Evolutionary conservation across 129 eudicot genomes (phyloP), one percentile per base, ranked within the genome.

Genomic region (Flaveria ramosissima): DNA sequence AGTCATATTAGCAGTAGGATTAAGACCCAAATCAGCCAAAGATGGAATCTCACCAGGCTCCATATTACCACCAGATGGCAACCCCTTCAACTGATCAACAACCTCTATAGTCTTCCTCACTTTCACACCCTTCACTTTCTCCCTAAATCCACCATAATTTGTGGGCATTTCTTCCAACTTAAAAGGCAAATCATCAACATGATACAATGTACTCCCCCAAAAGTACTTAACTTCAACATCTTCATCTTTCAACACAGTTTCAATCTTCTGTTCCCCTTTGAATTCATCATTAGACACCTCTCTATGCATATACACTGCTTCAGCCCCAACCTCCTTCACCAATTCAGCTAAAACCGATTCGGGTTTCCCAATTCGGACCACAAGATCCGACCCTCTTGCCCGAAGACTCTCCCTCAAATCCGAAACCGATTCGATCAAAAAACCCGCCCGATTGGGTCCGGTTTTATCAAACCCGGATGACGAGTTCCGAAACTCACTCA

Each of bases 171-270:
- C 89, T 69, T 84, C 96, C 86, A 93, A 83, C 27, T 86, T 81
- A 79, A 91, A 93, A 5, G 96, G 92, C 74, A 93, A 86, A 87
- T 93, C 98, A 26, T 93, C 97, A 74, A 93, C 21, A 85, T 93
- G 98, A 79, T 89, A 91, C 91, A 93, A 86, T 51, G 98, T 93
- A 78, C 98, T 93, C n/a, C 98, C 98, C 98, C 98, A 93, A 77
- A 88, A 93, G 72, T 93, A 93, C 86, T 91, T 93, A 71, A 93
- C 81, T 65, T 93, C 98, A 68, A 93, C 89, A 10, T 97, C 97
- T 77, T 93, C 97, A 62, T 93, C 93, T 81, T 89, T 93, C 89
- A 93, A 82, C 9, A 55, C 89, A 50, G 41, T 85, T 78, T 90
- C 96, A 67, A 91, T 84, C 83, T 86, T 94, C 72, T 79, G 83